These are phyloP conservation scores for Pyricularia sp. DNA, from an alignment of 2,329 filamentous ascomycete genomes.

Conservation along the genomic window DNA sequence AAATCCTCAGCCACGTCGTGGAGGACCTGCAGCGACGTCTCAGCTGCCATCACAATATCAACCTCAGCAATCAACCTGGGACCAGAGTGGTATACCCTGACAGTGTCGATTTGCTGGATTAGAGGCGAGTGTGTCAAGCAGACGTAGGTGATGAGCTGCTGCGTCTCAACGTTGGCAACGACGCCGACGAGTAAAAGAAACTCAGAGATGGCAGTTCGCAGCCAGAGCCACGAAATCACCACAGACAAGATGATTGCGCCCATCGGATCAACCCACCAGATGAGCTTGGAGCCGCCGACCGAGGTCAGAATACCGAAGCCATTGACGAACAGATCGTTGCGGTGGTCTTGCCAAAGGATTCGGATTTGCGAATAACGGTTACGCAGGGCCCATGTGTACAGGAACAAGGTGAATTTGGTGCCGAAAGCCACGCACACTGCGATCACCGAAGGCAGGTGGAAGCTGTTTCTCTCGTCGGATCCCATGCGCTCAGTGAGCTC, in stretches of 20 bases:
- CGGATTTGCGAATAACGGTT: constrained; percentile 85
- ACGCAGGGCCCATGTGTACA: constrained; percentile 86
- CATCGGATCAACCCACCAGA: constrained; percentile 91
- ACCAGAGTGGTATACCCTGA: constrained; percentile 84
- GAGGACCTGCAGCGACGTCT: constrained; percentile 58
- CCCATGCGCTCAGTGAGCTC: constrained; percentile 47
- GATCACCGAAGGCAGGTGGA: constrained; percentile 73
- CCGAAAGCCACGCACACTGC: constrained; percentile 72
- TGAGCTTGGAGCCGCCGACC: constrained; percentile 76
- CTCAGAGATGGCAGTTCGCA: constrained; percentile 72
- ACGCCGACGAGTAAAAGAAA: constrained; percentile 88
- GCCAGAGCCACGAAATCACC: constrained; percentile 69
- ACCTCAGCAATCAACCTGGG: constrained; percentile 87
- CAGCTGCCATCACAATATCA: constrained; percentile 83
- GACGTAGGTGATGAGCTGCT: constrained; percentile 93
- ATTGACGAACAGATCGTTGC: constrained; percentile 95
- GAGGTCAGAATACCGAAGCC: constrained; percentile 84
- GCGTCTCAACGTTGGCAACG: constrained; percentile 68
- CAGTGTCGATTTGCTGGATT: constrained; percentile 84
- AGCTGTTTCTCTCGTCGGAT: constrained; percentile 42
- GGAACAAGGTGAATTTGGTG: constrained; percentile 72
- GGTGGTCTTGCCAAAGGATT: constrained; percentile 93
- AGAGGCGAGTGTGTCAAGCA: constrained; percentile 80
- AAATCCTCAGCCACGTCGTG: constrained; percentile 91
- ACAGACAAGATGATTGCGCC: constrained; percentile 76